These are phyloP conservation scores for Ganoderma multipileum DNA, from an alignment of 1,284 basidiomycete species.

Conservation along the genomic window DNA sequence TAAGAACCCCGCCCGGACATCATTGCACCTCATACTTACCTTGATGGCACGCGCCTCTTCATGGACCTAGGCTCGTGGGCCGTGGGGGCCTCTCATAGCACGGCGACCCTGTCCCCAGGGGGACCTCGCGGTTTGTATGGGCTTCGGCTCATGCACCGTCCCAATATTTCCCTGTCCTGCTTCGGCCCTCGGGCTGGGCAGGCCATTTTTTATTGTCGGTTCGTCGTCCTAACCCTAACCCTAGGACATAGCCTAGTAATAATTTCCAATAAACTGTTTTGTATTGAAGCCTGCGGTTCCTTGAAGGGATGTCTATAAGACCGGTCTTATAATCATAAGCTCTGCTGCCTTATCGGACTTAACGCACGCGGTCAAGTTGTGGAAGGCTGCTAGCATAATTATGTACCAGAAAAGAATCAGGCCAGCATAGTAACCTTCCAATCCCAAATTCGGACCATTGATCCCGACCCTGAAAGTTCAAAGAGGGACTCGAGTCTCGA, in stretches of 20 bases:
- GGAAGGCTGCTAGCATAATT: no score
- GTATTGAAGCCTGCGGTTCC: not conserved
- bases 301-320: not conserved
- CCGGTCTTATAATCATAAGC: no score
- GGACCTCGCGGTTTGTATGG: slow-evolving; percentile 62
- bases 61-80: slow-evolving; percentile 51
- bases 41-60: slow-evolving; percentile 48
- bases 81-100: slow-evolving; percentile 63
- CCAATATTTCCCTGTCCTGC: slow-evolving; percentile 74
- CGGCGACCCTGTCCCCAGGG: slow-evolving; percentile 70
- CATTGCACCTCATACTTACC: slow-evolving; percentile 45
- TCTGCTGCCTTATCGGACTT: no score
- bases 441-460: no score
- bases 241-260: not conserved
- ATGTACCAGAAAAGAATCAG: no score
- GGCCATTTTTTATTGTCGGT: slow-evolving; percentile 40
- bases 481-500: no score
- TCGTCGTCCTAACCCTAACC: slow-evolving; percentile 41
- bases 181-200: slow-evolving; percentile 53
- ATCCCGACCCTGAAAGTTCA: no score
- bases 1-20: slow-evolving; percentile 29
- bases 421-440: no score
- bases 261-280: not conserved
- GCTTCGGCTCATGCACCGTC: slow-evolving; percentile 73
- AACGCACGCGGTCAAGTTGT: no score